Percentiles rank a stretch among this genome's conserved stretches.
Conservation (phyloP, 305 asterid genomes). For the Stenogyne calaminthoides region DNA sequence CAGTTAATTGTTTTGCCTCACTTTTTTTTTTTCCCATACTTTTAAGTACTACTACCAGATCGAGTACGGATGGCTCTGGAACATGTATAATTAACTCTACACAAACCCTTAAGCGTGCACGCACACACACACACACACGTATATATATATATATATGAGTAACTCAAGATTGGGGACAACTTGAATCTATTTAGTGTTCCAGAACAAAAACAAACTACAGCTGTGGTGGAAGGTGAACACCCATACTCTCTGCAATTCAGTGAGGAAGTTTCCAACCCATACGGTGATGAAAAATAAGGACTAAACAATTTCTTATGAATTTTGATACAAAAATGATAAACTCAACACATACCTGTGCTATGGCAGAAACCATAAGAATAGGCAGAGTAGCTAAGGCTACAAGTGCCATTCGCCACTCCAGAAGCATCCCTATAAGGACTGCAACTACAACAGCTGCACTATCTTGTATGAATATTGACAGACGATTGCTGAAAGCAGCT, state of each 20-base stretch:
- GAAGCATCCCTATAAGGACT: constrained; percentile 87
- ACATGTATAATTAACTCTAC: constrained; percentile 10
- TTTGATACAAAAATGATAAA: constrained; percentile 19
- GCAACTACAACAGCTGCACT: constrained; percentile 94
- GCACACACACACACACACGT: not conserved
- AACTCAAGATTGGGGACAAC: not conserved
- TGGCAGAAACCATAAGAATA: constrained; percentile 86
- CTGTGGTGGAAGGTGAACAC: constrained; percentile 17
- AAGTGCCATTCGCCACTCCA: constrained; percentile 95
- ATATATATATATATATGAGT: not conserved
- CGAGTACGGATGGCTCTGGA: not conserved
- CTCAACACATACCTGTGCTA: constrained; percentile 77
- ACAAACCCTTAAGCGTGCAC: not conserved
- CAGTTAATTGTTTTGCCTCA: not conserved
- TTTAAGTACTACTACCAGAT: not conserved
- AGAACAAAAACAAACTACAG: not conserved
- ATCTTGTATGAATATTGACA: constrained; percentile 96
- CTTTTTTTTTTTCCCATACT: not conserved
- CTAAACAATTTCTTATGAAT: constrained; percentile 13
- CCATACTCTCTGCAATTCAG: constrained; percentile 6
- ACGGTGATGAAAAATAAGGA: constrained; percentile 12
- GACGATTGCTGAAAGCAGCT: constrained; percentile 99
- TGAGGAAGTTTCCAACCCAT: not conserved
- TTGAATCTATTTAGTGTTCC: not conserved
- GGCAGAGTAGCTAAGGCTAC: constrained; percentile 98